phyloP scores from a whole-genome alignment of 1,139 yeast genomes.

The Zygosaccharomyces pseudobailii region DNA sequence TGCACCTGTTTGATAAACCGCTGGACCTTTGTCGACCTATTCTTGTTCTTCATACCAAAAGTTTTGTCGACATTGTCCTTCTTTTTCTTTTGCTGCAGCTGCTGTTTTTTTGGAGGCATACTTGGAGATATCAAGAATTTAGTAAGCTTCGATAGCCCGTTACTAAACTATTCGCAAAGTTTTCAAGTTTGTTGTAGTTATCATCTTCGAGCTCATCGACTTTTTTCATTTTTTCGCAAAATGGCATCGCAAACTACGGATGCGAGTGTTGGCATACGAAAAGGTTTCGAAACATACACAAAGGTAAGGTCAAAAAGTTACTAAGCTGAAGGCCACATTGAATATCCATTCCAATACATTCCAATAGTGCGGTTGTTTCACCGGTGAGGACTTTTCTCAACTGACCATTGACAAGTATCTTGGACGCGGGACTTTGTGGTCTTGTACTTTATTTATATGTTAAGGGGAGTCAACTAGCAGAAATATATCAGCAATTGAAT shows the following conservation, averaged over 20 bases:
- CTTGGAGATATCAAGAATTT: constrained; percentile 2
- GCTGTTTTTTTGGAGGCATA: constrained; percentile 71
- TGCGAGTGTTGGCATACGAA: neutral
- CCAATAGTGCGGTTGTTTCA: too few relatives aligned
- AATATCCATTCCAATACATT: too few relatives aligned
- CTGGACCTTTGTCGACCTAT: constrained; percentile 90
- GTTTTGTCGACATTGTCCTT: constrained; percentile 83
- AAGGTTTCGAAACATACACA: neutral
- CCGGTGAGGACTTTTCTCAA: too few relatives aligned
- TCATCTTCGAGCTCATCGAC: constrained; percentile 3
- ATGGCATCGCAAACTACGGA: neutral
- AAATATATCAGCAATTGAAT: neutral
- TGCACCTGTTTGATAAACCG: constrained; percentile 74
- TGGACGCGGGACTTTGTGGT: neutral
- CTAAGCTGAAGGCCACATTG: too few relatives aligned
- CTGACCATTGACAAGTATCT: neutral
- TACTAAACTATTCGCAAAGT: neutral
- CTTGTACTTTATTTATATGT: constrained; percentile 5
- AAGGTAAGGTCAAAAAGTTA: neutral
- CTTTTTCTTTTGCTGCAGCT: constrained; percentile 62
- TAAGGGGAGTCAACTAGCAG: constrained; percentile 1
- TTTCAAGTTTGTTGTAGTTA: neutral
- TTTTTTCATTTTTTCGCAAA: neutral
- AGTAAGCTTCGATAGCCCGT: neutral
- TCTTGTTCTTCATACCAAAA: constrained; percentile 91